Base-by-base conservation (phyloP, 177 flowering plant species). In the Tripterygium wilfordii region DNA sequence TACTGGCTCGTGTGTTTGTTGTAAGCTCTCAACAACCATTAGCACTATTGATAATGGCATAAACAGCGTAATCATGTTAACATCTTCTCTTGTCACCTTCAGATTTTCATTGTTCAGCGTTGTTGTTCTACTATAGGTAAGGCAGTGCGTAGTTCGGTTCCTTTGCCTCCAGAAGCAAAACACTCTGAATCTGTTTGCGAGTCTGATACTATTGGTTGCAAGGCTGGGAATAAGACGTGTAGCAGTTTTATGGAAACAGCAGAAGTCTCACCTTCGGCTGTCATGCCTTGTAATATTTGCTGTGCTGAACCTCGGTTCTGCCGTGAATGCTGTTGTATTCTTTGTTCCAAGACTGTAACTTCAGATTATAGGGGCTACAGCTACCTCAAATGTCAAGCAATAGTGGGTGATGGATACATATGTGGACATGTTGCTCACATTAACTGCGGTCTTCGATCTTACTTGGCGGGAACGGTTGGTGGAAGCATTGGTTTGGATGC, bases 381-480 rank as follows among this genome's bases (percentile, higher is more conserved):
- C 63, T 81, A 70, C 59, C 66, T 91, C 45, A 83, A 70, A 64
- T 91, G 98, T 62, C 80, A 82, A 60, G 83, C 82, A 41, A 48
- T n/a, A 24, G 72, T 69, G 29, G 43, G 25, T 21, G 79, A 62
- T 18, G 57, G 56, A 40, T 66, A 43, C 49, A 65, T 69, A 22
- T 91, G 98, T 65, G 88, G 82, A 7, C 97, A 89, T 57, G 61
- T 70, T 61, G 79, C 88, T 43, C 98, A 88, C 51, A 10, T 88
- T 7, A 62, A 76, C 24, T 91, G 96, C 70, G 96, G 79, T 39
- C 74, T 91, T 18, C 75, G 73, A 26, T 60, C 77, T 27, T 74
- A 75, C 65, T 67, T 85, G 95, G 95, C 96, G 64, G 98, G 96
- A 29, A 83, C 84, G 10, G 79, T 85, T 5, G 91, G 88, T 60